Conservation (phyloP, 1,284 basidiomycete species). For the Takashimella koratensis region DNA sequence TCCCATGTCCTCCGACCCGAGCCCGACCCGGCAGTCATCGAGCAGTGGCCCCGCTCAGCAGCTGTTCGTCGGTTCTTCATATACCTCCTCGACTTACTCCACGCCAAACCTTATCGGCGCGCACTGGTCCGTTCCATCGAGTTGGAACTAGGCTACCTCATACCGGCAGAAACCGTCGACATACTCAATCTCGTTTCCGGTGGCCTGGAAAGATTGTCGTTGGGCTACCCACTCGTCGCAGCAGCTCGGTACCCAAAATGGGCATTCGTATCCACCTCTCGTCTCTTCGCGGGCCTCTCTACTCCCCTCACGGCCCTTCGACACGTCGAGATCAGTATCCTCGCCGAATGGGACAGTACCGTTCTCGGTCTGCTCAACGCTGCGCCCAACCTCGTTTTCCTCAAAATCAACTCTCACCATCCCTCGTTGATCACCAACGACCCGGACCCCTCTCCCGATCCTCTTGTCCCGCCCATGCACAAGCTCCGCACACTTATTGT, state of each 20-base stretch:
- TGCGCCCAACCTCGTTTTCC: not conserved
- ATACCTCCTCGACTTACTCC: not conserved
- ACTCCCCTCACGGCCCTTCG: not conserved
- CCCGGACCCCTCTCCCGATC: not conserved
- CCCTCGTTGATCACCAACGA: not conserved
- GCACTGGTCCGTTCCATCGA: not conserved
- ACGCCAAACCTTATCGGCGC: not conserved
- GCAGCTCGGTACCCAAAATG: not conserved
- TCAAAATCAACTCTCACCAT: not conserved
- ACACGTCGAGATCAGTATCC: not conserved
- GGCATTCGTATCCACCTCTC: not conserved
- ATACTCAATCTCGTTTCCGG: not conserved
- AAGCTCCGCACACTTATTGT: not conserved
- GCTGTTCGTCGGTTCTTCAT: not conserved
- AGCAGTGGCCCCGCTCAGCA: not conserved
- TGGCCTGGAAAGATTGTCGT: not conserved
- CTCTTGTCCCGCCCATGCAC: not conserved
- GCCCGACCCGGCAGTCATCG: not conserved
- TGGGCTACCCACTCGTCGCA: not conserved
- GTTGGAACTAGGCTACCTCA: not conserved
- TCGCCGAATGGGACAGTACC: not conserved
- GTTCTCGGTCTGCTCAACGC: not conserved
- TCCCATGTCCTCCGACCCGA: not conserved
- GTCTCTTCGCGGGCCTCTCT: not conserved
- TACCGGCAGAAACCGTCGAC: not conserved